Evolutionary conservation across 805 yeast species (phyloP).

Genomic region (Saccharomycopsis oosterbeekiorum): DNA sequence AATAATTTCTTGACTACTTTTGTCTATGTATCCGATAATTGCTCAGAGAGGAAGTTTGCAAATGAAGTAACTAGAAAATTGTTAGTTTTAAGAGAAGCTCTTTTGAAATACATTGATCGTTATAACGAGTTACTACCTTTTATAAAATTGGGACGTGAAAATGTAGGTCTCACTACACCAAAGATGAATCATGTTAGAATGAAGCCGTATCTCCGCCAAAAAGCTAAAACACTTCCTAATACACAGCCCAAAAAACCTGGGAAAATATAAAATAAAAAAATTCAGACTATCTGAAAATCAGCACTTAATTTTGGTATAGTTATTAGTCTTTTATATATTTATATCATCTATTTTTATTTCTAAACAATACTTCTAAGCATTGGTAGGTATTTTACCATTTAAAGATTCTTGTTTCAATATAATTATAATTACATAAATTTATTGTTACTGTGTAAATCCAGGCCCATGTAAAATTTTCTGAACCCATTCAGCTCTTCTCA

Average conservation of each 20-base stretch:
- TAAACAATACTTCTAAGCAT: too few relatives aligned
- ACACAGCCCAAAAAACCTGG: conserved; percentile 1
- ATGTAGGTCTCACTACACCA: conserved; percentile 11
- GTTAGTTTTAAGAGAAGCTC: conserved; percentile 7
- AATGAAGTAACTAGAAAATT: conserved; percentile 10
- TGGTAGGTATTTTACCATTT: too few relatives aligned
- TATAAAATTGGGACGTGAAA: conserved; percentile 30
- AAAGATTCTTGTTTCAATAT: too few relatives aligned
- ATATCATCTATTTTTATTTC: too few relatives aligned
- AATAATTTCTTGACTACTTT: conserved; percentile 9
- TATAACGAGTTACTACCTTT: conserved; percentile 61
- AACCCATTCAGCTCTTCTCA: too few relatives aligned
- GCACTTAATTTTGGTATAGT: too few relatives aligned
- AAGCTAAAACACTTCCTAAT: background rate
- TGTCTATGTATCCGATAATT: conserved; percentile 11
- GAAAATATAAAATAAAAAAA: background rate
- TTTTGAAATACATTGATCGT: conserved; percentile 8
- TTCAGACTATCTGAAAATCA: too few relatives aligned
- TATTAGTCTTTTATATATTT: too few relatives aligned
- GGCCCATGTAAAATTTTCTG: too few relatives aligned
- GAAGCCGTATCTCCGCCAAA: background rate
- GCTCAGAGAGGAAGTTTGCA: conserved; percentile 9
- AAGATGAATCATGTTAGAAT: background rate
- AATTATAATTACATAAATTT: too few relatives aligned
- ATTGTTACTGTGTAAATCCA: too few relatives aligned